Evolutionary conservation across 2,329 filamentous ascomycete species (phyloP), one percentile per base, ranked within the genome.

Genomic region (Beauveria rudraprayagi): DNA sequence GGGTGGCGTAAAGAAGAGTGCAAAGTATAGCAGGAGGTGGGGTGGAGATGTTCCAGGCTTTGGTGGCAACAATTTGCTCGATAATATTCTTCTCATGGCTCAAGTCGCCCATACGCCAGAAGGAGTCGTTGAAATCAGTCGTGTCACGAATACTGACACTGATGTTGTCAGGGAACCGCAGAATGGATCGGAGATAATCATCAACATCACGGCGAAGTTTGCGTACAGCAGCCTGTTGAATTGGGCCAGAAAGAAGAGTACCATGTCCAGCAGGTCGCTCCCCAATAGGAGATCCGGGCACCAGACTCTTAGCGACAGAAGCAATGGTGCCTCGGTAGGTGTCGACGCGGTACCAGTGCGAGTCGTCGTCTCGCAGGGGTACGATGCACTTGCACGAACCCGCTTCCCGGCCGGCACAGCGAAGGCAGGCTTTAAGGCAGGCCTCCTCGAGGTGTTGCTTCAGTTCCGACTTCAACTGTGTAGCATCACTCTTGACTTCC

Each of bases 1-100:
- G 83, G 74, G 77, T 78, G 64, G 80, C 83, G 6, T 77, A 77
- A 2, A 79, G 78, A 3, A 85, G 70, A 4, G 81, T 76, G 59
- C 73, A 74, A 6, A 85, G 70, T 2, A 82, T 73, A 0, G 81
- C 80, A 0, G 82, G 80, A 26, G 62, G 50, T 28, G 52, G 61
- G 52, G n/a, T 34, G 34, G 60, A 48, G n/a, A 63, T 60, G 26
- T 37, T 51, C 30, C 48, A 58, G 17, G 44, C 40, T 16, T 51
- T 46, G 19, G 54, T 40, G 30, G 51, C 56, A 17, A 56, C 52
- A 19, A 61, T 51, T 26, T 60, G 56, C 44, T 55, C 40, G 34
- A 54, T 50, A 9, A 59, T 55, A n/a, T 51, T 53, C 34, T 59
- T 56, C 30, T 53, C 60, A 19, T 60, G 47, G 47, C 47, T 52